These are phyloP conservation scores for Aureobasidium sp. DNA, from an alignment of 2,329 filamentous ascomycete species.

Conservation along the genomic window DNA sequence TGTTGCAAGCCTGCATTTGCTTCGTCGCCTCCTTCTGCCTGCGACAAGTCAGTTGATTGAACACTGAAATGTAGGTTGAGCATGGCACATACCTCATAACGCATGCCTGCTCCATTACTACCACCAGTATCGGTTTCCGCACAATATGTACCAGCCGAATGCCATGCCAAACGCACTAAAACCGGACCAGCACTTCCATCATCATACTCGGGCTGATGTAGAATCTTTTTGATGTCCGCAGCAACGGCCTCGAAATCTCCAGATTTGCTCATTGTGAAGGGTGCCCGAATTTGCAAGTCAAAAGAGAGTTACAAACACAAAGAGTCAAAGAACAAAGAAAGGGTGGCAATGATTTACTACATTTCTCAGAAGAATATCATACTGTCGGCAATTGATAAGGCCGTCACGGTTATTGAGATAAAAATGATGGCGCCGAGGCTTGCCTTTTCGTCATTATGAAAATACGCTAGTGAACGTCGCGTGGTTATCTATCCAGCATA, in stretches of 20 bases:
- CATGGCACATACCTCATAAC: conserved; percentile 43
- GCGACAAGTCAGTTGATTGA: background rate
- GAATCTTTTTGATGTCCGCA: conserved; percentile 19
- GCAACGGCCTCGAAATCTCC: conserved; percentile 20
- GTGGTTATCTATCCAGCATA: background rate
- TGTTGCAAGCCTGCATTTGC: conserved; percentile 58
- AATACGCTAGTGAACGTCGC: background rate
- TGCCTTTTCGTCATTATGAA: background rate
- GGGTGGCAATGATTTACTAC: background rate
- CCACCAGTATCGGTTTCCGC: conserved; percentile 52
- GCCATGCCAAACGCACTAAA: conserved; percentile 57
- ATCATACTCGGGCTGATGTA: conserved; percentile 52
- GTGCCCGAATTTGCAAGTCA: background rate
- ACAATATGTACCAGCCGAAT: conserved; percentile 57
- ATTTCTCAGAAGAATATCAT: background rate
- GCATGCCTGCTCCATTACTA: conserved; percentile 58
- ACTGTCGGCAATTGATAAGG: background rate
- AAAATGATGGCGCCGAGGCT: conserved; percentile 5
- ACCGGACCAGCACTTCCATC: conserved; percentile 58
- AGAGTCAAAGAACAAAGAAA: background rate
- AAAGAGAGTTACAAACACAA: too few species aligned
- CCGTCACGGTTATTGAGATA: background rate
- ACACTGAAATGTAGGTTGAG: background rate
- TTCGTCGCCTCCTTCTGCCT: conserved; percentile 52
- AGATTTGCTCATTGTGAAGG: conserved; percentile 13